These are phyloP conservation scores for Beauveria varroae DNA, from an alignment of 2,329 filamentous ascomycete genomes.

Conservation along the genomic window DNA sequence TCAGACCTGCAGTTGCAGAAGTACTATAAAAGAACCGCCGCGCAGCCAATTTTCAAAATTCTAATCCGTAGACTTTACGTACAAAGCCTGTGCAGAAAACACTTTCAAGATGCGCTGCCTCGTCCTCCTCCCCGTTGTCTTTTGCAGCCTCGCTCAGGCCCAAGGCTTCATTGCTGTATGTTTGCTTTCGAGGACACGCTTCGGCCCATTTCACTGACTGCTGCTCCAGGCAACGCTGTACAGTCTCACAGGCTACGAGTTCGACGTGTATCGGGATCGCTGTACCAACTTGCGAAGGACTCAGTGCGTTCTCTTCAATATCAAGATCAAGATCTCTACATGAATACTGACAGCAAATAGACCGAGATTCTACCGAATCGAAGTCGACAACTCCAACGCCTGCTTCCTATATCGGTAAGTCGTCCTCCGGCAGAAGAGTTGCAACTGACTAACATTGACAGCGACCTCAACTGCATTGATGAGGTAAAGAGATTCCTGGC, in stretches of 20 bases:
- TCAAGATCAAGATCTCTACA: too few relatives aligned
- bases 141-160: neutral
- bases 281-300: neutral
- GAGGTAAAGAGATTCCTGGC: too few relatives aligned
- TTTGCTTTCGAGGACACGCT: neutral
- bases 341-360: neutral
- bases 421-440: neutral
- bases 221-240: neutral
- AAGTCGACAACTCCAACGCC: neutral
- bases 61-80: too few relatives aligned
- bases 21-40: neutral
- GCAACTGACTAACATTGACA: neutral
- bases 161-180: neutral
- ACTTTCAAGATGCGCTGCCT: neutral
- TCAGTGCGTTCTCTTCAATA: neutral
- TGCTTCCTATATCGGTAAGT: neutral
- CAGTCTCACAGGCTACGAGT: neutral
- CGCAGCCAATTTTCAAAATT: too few relatives aligned
- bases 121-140: neutral
- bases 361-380: neutral
- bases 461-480: neutral
- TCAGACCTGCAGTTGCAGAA: neutral
- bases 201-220: neutral
- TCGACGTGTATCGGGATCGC: neutral
- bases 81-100: too few relatives aligned